Base-by-base conservation (phyloP, 2,329 filamentous ascomycete species). In the Penicillium sumatraense region DNA sequence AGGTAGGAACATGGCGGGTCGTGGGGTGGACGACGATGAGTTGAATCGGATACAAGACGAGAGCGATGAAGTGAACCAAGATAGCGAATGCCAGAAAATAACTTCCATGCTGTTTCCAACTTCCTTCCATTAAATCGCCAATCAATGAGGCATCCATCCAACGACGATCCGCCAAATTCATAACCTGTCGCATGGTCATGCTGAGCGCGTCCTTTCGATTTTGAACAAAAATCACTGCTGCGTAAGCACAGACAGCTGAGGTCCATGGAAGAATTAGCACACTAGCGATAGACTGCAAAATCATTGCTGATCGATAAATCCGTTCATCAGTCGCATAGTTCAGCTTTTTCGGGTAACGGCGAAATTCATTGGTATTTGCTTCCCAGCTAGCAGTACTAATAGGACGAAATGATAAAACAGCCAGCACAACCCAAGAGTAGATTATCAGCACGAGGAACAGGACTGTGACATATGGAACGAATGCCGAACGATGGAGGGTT, bases 221-320 rank as follows among this genome's bases (percentile, higher is more conserved):
- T n/a, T 59, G 56, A n/a, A 51, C 44, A 36, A 40, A 59, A 11
- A 56, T 45, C 9, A 59, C 56, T 3, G 56, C 56, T 10, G 50
- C 53, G 16, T 47, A 38, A 9, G 53, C 46, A 31, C 56, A 59
- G 9, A 59, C 50, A 9, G 53, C 33, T 8, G 56, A 56, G 20
- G 47, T 56, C 53, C 41, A 56, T 14, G 70, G 69, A 74, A 75
- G 68, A 11, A 48, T 75, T 71, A 76, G 9, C n/a, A 59, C 50
- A 6, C 26, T 40, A 8, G 45, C 33, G n/a, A 56, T 44, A 2
- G 53, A 50, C 21, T 59, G 56, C 11, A 59, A 51, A 6, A 59
- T 33, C 29, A 31, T 48, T 13, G 56, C 56, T 2, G 56, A 47
- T 9, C 50, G 53, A 40, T 56, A 56, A 21, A 48, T 23, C 33